Evolutionary conservation across 2,329 filamentous ascomycete species (phyloP), one percentile per base, ranked within the genome.

Genomic region (Penicillium expansum): DNA sequence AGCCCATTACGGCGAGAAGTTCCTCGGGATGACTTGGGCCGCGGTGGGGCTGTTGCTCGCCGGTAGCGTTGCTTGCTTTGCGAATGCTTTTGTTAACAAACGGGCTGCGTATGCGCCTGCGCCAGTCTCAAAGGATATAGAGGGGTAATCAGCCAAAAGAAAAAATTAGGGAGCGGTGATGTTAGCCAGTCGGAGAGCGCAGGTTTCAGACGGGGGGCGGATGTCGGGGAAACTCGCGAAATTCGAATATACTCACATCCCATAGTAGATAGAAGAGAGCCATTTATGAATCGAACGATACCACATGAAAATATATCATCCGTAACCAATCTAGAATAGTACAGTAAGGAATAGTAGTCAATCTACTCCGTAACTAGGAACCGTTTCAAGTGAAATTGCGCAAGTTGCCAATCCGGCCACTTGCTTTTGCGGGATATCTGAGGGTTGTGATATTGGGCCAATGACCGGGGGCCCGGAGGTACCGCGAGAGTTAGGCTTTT

Each of bases 1-100:
- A 18, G 82, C 80, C 45, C 69, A 75, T 22, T 77, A 76, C 56
- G 84, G 85, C 0, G 71, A 65, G 16, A 82, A 81, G 62, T 87
- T 86, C 63, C 64, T 87, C 51, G 78, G 75, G 0, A 71, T 88
- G 62, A 86, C 84, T 2, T 88, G 85, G 85, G 79, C 80, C 2
- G 79, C 82, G 0, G 81, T 81, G 18, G 69, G 61, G 5, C 48
- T 74, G 38, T 59, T 72, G 37, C 49, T 74, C 11, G 52, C 68
- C 41, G 71, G 71, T 4, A 69, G 69, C 41, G 53, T 71, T 22
- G 65, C 64, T 37, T 71, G 70, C 55, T 66, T 73, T 39, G 35
- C 66, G 11, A 68, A 68, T 32, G 59, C 71, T 22, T 60, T 70
- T 42, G 41, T 68, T 47, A 55, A 57, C n/a, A 33, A 37, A 41